These are phyloP conservation scores for Phytophthora hybrid DNA, from an alignment of 352 stramenopile genomes.

Conservation along the genomic window DNA sequence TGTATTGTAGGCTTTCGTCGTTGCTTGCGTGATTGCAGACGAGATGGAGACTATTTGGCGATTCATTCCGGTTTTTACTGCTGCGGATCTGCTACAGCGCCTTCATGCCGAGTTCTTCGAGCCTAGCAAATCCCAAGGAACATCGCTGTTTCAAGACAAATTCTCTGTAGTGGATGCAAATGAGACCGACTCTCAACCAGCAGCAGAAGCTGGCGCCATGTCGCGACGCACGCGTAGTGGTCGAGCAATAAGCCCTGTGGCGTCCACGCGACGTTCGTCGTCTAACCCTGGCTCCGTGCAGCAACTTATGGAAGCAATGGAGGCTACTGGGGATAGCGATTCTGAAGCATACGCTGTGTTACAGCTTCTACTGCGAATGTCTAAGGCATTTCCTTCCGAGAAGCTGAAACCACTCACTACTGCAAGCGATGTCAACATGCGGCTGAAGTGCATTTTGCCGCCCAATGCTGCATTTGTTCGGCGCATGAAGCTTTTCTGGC, in stretches of 20 bases:
- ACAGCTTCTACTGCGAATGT: conserved; percentile 64
- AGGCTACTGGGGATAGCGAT: conserved; percentile 34
- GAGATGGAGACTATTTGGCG: conserved; percentile 69
- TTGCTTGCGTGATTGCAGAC: conserved; percentile 82
- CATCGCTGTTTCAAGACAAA: conserved; percentile 80
- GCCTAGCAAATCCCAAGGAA: conserved; percentile 58
- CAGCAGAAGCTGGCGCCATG: conserved; percentile 13
- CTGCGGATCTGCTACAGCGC: conserved; percentile 81
- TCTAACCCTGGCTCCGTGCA: conserved; percentile 29
- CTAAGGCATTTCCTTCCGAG: conserved; percentile 57
- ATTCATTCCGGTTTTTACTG: conserved; percentile 86
- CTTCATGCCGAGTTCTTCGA: conserved; percentile 83
- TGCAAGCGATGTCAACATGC: conserved; percentile 43
- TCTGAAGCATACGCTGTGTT: conserved; percentile 67
- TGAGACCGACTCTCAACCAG: conserved; percentile 18
- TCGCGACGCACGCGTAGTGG: conserved; percentile 50
- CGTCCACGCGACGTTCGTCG: conserved; percentile 8
- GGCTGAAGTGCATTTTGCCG: conserved; percentile 54
- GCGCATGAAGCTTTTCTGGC: conserved; percentile 89
- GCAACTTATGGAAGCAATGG: conserved; percentile 47
- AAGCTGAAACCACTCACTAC: conserved; percentile 64
- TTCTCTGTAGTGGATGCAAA: conserved; percentile 47
- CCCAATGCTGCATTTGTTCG: conserved; percentile 75
- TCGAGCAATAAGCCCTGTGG: conserved; percentile 31
- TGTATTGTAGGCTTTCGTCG: conserved; percentile 74